Evolutionary conservation across 129 eudicot genomes (phyloP), one percentile per base, ranked within the genome.

Genomic region (Erigeron canadensis): DNA sequence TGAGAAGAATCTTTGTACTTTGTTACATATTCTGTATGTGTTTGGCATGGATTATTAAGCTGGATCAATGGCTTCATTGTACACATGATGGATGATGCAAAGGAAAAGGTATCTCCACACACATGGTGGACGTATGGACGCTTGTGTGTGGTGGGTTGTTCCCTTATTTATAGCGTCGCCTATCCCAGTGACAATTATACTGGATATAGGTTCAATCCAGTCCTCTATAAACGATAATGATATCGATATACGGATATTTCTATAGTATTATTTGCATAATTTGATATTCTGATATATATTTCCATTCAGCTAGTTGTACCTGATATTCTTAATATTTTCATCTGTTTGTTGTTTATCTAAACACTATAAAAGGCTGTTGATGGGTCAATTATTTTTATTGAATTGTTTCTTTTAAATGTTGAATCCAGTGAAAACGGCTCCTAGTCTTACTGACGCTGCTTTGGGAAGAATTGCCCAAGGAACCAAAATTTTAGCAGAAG

Each of bases 381-480:
- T 28, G 34, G 34, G 34, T 28, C 34, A 28, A 28, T 28, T 28
- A 37, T 43, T 44, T 46, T 13, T 2, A 0, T 68, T 62, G 19
- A 45, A 8, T 10, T 58, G 66, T 23, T 61, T 6, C 7, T 74
- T 34, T 63, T 69, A 51, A 21, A 59, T 23, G 41, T 63, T 71
- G 17, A 61, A 67, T 58, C 48, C 46, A 91, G 97, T 91, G 92
- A 91, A 91, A 91, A 91, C 97, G 37, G 85, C 88, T 68, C 97
- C 96, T 51, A 91, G 97, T 85, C 70, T 91, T 53, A 65, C 94
- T 38, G 97, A 91, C 77, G 97, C 87, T 76, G 97, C 97, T 10
- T 71, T 91, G 79, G 97, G 97, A 79, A 88, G 97, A 86, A 82
- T 91, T 69, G 97, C 96, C 23, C 97, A 91, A 65, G 93, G 96